Evolutionary conservation across 2,329 filamentous ascomycete species (phyloP), one percentile per base, ranked within the genome.

Genomic region (Curvularia sp.): DNA sequence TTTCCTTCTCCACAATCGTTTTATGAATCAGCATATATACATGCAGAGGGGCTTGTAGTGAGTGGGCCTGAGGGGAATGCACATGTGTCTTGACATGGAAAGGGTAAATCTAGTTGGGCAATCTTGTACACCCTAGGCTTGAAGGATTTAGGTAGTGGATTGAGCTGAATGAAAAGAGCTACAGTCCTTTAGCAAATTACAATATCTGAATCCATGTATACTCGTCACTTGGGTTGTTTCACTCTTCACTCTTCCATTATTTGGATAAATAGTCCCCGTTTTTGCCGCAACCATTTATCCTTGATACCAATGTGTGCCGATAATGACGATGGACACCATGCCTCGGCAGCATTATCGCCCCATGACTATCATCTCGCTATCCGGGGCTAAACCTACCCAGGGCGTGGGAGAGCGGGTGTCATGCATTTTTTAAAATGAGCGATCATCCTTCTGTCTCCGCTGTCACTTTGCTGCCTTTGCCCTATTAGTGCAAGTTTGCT

Each of bases 1-100:
- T 51, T 57, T 49, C 53, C 48, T 61, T 63, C 55, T 53, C 43
- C 30, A 63, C 55, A 59, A 54, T 63, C 61, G 27, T 57, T 63
- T 54, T 34, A 54, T 42, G 56, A 55, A 47, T 12, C 27, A 55
- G 56, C 52, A 50, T 39, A 54, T 49, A 54, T 49, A 55, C 45
- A 49, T 13, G 39, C 30, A 39, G 18, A 25, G 43, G 51, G 39
- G 25, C 43, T 43, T 27, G 30, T 18, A 27, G n/a, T 25, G 19
- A 32, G 13, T 18, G 15, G 19, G 21, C 18, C 46, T 47, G 45
- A 30, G 47, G 53, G 41, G 47, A 38, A 47, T 39, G 50, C 12
- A 36, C 52, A 56, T 46, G 52, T 59, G 57, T 12, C 21, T 46
- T 51, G 51, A 41, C 49, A 61, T 49, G 55, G 39, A 50, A 46